These are phyloP conservation scores for Blumeriella jaapii DNA, from an alignment of 2,329 filamentous ascomycete genomes.

Conservation along the genomic window DNA sequence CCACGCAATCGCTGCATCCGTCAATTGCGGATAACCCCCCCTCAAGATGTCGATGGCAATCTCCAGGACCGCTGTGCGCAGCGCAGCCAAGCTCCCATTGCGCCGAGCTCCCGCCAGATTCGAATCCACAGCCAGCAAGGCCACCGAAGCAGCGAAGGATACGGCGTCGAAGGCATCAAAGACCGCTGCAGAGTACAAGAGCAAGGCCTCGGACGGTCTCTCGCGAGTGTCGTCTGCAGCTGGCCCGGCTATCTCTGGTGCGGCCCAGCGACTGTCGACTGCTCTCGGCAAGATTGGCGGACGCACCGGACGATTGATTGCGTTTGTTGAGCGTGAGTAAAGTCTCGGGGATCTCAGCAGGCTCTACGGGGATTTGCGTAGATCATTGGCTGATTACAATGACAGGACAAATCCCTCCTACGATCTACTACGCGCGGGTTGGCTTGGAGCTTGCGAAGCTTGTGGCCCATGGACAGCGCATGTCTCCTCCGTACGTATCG, in stretches of 20 bases:
- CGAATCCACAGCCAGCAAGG: conserved; percentile 45
- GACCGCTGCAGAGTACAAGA: conserved; percentile 34
- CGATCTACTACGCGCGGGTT: conserved; percentile 87
- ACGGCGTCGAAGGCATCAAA: conserved; percentile 32
- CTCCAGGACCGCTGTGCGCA: conserved; percentile 24
- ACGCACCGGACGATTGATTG: conserved; percentile 66
- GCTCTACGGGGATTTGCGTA: neutral
- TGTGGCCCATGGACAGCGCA: conserved; percentile 77
- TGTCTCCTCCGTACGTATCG: conserved; percentile 80
- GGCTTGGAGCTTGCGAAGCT: conserved; percentile 79
- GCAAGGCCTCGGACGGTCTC: conserved; percentile 72
- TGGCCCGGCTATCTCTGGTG: conserved; percentile 63
- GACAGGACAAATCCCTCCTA: conserved; percentile 70
- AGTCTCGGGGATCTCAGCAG: neutral
- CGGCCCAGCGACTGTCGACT: conserved; percentile 53
- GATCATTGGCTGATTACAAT: conserved; percentile 18
- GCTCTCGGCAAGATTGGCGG: conserved; percentile 71
- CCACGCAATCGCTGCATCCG: neutral
- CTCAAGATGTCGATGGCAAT: conserved; percentile 24
- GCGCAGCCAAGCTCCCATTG: conserved; percentile 22
- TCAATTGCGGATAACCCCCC: neutral
- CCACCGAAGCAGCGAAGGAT: conserved; percentile 34
- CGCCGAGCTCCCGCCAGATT: conserved; percentile 34
- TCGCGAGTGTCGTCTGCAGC: conserved; percentile 72
- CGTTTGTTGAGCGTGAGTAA: conserved; percentile 74